Percentiles rank a stretch among this genome's conserved stretches.
phyloP scores from a whole-genome alignment of 768 basidiomycete genomes.

The Gloeopeniophorella convolvens region DNA sequence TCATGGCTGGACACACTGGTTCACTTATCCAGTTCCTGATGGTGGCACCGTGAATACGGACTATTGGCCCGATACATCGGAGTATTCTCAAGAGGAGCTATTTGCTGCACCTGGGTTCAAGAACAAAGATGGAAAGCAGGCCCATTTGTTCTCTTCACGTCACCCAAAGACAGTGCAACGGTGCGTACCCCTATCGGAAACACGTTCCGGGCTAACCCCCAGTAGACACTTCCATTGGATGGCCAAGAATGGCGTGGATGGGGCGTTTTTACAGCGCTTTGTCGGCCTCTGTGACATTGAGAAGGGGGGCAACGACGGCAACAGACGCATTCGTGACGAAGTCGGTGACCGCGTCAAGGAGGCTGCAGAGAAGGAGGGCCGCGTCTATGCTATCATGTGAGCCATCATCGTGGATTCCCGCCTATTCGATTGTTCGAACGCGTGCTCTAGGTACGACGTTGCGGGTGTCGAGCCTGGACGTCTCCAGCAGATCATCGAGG shows the following conservation, averaged over 20 bases:
- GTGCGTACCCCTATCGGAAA: conserved; percentile 20
- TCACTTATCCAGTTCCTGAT: conserved; percentile 55
- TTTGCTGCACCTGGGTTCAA: conserved; percentile 63
- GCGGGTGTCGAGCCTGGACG: conserved; percentile 67
- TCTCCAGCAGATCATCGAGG: conserved; percentile 58
- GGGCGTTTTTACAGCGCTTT: conserved; percentile 78
- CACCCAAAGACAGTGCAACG: conserved; percentile 66
- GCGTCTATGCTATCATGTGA: conserved; percentile 82
- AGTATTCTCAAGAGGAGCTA: conserved; percentile 64
- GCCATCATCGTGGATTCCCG: conserved; percentile 23
- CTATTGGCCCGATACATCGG: conserved; percentile 73
- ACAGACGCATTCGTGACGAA: conserved; percentile 63
- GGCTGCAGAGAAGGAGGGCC: conserved; percentile 72
- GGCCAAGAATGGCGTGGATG: conserved; percentile 75
- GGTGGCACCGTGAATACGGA: conserved; percentile 72
- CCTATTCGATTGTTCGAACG: background rate
- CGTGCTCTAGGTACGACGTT: conserved; percentile 67
- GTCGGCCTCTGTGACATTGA: conserved; percentile 57
- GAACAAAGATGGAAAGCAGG: conserved; percentile 48
- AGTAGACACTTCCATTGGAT: conserved; percentile 72
- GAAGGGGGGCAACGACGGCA: conserved; percentile 42
- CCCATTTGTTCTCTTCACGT: conserved; percentile 72
- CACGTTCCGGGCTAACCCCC: conserved; percentile 18
- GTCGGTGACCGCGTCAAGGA: conserved; percentile 64
- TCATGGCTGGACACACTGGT: conserved; percentile 87